phyloP scores from a whole-genome alignment of 108 stramenopile genomes.

The Mediolabrus comicus region DNA sequence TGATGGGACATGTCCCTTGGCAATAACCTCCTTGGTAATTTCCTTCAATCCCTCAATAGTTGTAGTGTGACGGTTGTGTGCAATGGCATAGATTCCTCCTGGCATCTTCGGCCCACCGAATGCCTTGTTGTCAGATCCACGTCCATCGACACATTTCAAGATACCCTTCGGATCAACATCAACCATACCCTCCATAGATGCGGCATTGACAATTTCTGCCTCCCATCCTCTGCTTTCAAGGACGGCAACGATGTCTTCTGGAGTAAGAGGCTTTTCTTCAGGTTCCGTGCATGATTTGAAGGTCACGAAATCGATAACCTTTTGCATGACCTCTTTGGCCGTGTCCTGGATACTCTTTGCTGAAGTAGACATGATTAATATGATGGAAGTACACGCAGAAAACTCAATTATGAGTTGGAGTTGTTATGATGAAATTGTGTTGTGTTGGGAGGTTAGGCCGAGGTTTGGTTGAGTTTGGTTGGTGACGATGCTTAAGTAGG shows the following conservation, averaged over 20 bases:
- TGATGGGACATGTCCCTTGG: slow-evolving; percentile 17
- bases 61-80: slow-evolving; percentile 19
- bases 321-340: too few relatives aligned
- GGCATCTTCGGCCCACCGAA: slow-evolving; percentile 19
- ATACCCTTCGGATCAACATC: slow-evolving; percentile 6
- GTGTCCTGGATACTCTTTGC: too few relatives aligned
- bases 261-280: neutral
- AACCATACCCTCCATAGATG: slow-evolving; percentile 6
- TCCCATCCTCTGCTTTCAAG: slow-evolving; percentile 24
- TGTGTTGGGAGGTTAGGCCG: too few relatives aligned
- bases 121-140: slow-evolving; percentile 12
- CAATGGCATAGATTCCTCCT: slow-evolving; percentile 32
- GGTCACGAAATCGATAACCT: neutral
- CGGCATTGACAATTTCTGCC: neutral
- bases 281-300: neutral
- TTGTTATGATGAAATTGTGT: too few relatives aligned
- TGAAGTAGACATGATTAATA: too few relatives aligned
- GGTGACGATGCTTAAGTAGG: too few relatives aligned
- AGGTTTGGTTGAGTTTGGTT: too few relatives aligned
- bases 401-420: too few relatives aligned
- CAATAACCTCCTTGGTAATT: slow-evolving; percentile 10
- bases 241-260: slow-evolving; percentile 8
- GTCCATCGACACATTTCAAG: slow-evolving; percentile 31
- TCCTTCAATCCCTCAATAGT: slow-evolving; percentile 6
- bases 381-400: too few relatives aligned